Conservation (phyloP, 495 filamentous ascomycete species). For the Neurospora sp. region DNA sequence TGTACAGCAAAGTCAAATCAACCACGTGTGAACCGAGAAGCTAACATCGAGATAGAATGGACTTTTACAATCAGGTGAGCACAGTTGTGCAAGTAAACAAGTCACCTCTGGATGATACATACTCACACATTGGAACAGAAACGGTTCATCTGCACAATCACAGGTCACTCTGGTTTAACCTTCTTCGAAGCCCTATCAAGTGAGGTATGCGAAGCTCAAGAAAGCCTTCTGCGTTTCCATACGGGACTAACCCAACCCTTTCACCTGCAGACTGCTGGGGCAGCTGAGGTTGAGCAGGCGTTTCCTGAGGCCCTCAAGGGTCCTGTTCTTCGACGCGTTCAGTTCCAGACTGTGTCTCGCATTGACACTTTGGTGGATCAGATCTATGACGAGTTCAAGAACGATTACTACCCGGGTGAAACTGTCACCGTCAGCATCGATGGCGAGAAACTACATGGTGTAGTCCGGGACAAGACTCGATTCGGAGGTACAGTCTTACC, state of each 20-base stretch:
- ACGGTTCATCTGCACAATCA: conserved; percentile 90
- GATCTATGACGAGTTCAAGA: conserved; percentile 69
- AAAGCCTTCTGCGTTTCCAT: not conserved
- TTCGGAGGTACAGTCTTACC: conserved; percentile 48
- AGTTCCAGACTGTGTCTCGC: conserved; percentile 82
- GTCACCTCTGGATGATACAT: not conserved
- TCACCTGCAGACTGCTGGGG: conserved; percentile 57
- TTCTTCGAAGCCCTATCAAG: conserved; percentile 91
- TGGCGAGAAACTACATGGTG: conserved; percentile 62
- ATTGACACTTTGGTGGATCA: conserved; percentile 76
- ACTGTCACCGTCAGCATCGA: conserved; percentile 64
- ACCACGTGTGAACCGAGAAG: not conserved
- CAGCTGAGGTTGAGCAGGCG: conserved; percentile 76
- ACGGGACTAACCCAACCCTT: not conserved
- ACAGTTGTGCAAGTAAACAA: not conserved
- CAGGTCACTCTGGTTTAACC: conserved; percentile 82
- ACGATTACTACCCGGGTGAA: conserved; percentile 91
- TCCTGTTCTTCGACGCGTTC: conserved; percentile 78
- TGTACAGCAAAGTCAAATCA: conserved; percentile 13
- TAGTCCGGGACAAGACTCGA: conserved; percentile 78
- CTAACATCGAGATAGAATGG: conserved; percentile 49
- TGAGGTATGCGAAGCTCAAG: conserved; percentile 54
- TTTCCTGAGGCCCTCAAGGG: conserved; percentile 90
- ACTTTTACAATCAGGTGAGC: conserved; percentile 83
- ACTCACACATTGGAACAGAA: conserved; percentile 37